A percentile compares a stretch with the other conserved stretches of the same genome.
phyloP scores from a whole-genome alignment of 169 alveolate genomes.

The Babesia bigemina region DNA sequence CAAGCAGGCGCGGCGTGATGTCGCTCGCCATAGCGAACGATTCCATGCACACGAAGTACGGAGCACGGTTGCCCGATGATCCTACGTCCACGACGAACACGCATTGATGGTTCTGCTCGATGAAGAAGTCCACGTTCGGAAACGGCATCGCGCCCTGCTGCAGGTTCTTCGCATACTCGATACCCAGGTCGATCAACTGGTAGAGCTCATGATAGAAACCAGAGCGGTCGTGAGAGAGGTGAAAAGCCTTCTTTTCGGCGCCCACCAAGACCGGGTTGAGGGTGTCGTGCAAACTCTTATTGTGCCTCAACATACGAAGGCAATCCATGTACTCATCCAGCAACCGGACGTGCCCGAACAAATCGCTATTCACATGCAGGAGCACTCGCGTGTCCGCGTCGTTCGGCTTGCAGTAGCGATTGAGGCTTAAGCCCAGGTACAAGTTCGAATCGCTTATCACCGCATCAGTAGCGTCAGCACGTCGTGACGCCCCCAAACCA shows the following conservation, averaged over 20 bases:
- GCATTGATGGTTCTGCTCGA: conserved; percentile 30
- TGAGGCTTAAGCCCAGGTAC: conserved; percentile 43
- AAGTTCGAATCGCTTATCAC: conserved; percentile 14
- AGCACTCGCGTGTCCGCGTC: conserved; percentile 47
- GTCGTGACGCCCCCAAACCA: neutral
- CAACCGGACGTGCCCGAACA: conserved; percentile 52
- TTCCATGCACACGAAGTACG: conserved; percentile 41
- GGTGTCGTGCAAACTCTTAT: conserved; percentile 27
- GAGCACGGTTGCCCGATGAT: conserved; percentile 5
- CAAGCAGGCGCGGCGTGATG: conserved; percentile 13
- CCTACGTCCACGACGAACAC: conserved; percentile 35
- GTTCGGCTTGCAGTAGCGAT: conserved; percentile 49
- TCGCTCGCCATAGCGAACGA: conserved; percentile 35
- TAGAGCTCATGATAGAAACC: conserved; percentile 35
- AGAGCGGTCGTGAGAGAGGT: conserved; percentile 18
- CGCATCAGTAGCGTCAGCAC: neutral
- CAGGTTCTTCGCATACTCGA: conserved; percentile 41
- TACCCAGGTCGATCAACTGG: conserved; percentile 61
- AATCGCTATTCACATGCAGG: conserved; percentile 51
- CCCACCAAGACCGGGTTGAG: conserved; percentile 38
- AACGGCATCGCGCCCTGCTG: conserved; percentile 48
- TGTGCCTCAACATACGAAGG: conserved; percentile 37
- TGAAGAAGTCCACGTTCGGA: conserved; percentile 35
- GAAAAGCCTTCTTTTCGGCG: conserved; percentile 17
- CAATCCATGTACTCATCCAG: conserved; percentile 48